Evolutionary conservation across 176 grass and related monocot species (phyloP), one percentile per base, ranked within the genome.

Genomic region (Cenchrus purpureus): DNA sequence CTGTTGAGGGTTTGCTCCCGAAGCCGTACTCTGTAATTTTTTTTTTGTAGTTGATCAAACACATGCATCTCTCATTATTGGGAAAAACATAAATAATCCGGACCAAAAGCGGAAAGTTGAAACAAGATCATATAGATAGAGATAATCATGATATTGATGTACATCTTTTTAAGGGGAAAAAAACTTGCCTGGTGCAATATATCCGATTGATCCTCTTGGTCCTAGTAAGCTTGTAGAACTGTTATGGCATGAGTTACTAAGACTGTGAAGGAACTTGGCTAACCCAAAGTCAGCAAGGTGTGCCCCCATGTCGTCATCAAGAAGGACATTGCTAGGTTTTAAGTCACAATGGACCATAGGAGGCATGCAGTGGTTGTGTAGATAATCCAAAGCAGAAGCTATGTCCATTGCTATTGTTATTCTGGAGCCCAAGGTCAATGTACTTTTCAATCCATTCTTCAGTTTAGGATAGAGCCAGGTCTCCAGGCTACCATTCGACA

Each of bases 321-420:
- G 57, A 22, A 92, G 84, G 22, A 92, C 55, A 80, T 92, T 92
- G 49, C 84, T 80, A 6, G 87, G 91, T 45, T 92, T 92, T 55
- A 92, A 52, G 80, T 87, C 87, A 84, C 91, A 92, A 17, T 92
- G 87, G 25, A 63, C 91, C 29, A 92, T 54, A 19, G 86, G 91
- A 10, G 77, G 80, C 9, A 71, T 46, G 48, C 85, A 77, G 22
- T 66, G 15, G 61, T 86, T 79, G 70, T 90, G 91, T 7, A 90
- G 74, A 40, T 92, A 92, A 68, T 88, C 79, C 31, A 94, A 70
- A 46, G 88, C 92, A 75, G 82, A 53, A 28, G 92, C 83, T 52
- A 89, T 87, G 17, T 94, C 86, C 10, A 87, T 62, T 25, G 76
- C 64, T 55, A 94, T 88, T 64, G 40, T 40, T 65, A 89, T 70